Evolutionary conservation across 345 rosid species (phyloP), one percentile per base, ranked within the genome.

Genomic region (Brassica rapa): DNA sequence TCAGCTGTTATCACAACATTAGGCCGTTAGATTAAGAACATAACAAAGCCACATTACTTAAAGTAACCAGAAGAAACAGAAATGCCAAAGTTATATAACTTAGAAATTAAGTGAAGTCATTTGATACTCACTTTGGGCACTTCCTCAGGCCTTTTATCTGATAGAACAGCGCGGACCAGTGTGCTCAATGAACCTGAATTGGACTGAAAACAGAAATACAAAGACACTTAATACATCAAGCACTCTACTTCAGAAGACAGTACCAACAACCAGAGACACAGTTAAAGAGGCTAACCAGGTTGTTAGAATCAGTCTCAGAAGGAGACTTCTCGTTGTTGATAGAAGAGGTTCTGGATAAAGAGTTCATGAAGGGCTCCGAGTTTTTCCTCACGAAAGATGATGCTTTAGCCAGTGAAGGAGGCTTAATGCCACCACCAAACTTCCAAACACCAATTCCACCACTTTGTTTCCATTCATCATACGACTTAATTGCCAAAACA

Each of bases 391-490:
- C 82, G 81, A 90, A 49, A 5, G 56, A 89, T 11, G 69, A 72
- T 8, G 88, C 66, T 78, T 90, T 90, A 24, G 71, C 80, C 27
- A 87, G 63, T 0, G 86, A 56, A 66, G 76, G 57, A 72, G 92
- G 82, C 81, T 92, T 92, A n/a, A 86, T 68, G 74, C 72, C 88
- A 75, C 93, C 97, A 49, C 93, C 90, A 70, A 89, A 92, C 74
- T 92, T 92, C 97, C 97, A 92, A 49, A 84, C 83, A 68, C 97
- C 97, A 81, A 70, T 75, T 35, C 91, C 95, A 71, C 97, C 97
- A 0, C 82, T 68, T 74, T 87, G 92, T 81, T 89, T 92, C 97
- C 97, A 92, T 51, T 92, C 92, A 60, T 80, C 72, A 74, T 90
- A 92, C 10, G 97, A 90, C 77, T 92, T 90, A n/a, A 90, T 87